These are phyloP conservation scores for Prunus yedoensis DNA, from an alignment of 331 rosid species.

Conservation along the genomic window DNA sequence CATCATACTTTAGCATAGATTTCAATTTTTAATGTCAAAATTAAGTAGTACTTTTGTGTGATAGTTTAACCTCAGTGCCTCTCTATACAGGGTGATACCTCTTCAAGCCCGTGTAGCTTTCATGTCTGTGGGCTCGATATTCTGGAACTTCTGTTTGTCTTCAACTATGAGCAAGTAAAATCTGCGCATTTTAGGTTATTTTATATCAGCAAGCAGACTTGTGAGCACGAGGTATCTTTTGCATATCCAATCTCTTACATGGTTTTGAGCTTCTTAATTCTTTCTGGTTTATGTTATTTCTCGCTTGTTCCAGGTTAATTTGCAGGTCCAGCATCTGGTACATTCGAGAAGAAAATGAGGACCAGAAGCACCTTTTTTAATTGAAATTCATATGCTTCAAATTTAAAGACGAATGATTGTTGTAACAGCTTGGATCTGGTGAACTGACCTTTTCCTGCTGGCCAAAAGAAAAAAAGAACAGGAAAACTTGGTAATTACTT, in stretches of 20 bases:
- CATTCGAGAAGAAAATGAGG: neutral
- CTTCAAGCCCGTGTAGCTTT: constrained; percentile 92
- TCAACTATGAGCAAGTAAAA: constrained; percentile 80
- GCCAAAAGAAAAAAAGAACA: neutral
- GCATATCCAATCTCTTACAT: constrained; percentile 2
- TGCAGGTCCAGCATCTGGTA: neutral
- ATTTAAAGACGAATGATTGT: neutral
- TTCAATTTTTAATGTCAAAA: neutral
- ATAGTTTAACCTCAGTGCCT: neutral
- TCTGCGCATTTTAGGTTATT: constrained; percentile 4
- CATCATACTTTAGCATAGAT: neutral
- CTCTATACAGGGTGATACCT: constrained; percentile 75
- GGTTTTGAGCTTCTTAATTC: constrained; percentile 5
- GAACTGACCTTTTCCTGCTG: neutral
- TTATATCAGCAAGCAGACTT: constrained; percentile 22
- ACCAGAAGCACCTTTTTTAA: neutral
- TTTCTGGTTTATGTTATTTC: neutral
- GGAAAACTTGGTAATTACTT: neutral
- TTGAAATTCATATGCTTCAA: neutral
- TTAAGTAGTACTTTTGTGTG: neutral
- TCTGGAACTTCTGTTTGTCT: constrained; percentile 91
- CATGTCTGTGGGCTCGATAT: constrained; percentile 85
- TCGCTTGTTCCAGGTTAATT: neutral
- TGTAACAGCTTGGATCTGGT: neutral
- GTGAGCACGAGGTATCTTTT: constrained; percentile 30